These are phyloP conservation scores for Cladophialophora exuberans DNA, from an alignment of 2,329 filamentous ascomycete species.

Conservation along the genomic window DNA sequence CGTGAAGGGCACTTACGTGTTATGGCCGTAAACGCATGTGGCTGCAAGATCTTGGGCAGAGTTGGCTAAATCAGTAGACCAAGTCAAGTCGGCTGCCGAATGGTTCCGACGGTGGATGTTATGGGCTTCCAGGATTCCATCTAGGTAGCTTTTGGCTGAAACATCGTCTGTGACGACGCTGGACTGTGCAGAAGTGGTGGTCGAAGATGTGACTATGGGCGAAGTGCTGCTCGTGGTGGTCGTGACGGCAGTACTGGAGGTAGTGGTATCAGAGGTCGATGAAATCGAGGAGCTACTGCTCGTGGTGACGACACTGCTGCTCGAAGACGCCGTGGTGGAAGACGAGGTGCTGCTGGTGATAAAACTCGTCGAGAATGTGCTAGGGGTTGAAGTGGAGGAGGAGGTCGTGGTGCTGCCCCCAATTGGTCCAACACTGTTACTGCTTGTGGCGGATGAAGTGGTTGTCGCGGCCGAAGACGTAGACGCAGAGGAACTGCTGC, in stretches of 20 bases:
- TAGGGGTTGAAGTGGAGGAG: neutral
- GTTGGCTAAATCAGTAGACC: slow-evolving; percentile 64
- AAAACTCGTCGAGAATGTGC: neutral
- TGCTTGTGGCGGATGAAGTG: neutral
- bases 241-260: neutral
- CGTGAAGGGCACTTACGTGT: slow-evolving; percentile 62
- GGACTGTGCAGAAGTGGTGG: slow-evolving; percentile 41
- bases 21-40: slow-evolving; percentile 73
- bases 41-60: slow-evolving; percentile 67
- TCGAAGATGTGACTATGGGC: neutral
- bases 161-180: slow-evolving; percentile 39
- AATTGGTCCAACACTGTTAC: slow-evolving; percentile 12
- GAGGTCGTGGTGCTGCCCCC: slow-evolving; percentile 10
- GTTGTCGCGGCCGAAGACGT: neutral
- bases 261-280: neutral
- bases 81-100: slow-evolving; percentile 66
- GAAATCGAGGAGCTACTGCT: neutral
- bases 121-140: slow-evolving; percentile 66
- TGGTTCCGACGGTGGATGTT: slow-evolving; percentile 86
- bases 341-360: neutral
- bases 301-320: neutral
- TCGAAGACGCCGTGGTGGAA: neutral
- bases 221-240: slow-evolving; percentile 31
- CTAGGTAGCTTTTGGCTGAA: slow-evolving; percentile 30
- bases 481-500: no score